A percentile compares a stretch with the other conserved stretches of the same genome.
These are phyloP conservation scores for Aureobasidium vineae DNA, from an alignment of 2,329 filamentous ascomycete genomes.

Conservation along the genomic window DNA sequence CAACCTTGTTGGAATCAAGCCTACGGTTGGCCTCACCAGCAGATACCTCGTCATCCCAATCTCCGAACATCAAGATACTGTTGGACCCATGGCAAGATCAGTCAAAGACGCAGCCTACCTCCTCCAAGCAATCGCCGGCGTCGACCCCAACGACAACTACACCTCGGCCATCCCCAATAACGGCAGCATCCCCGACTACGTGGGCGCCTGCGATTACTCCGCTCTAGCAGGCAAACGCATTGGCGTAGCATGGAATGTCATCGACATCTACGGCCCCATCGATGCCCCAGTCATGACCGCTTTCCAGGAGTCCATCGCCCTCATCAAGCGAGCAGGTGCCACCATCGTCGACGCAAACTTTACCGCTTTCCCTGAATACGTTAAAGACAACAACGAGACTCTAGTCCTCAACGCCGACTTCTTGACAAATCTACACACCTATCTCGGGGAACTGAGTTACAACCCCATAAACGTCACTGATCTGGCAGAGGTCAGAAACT, in stretches of 20 bases:
- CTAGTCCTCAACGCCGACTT: slow-evolving; percentile 61
- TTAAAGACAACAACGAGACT: slow-evolving; percentile 42
- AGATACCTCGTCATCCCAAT: slow-evolving; percentile 65
- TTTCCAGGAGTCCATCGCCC: slow-evolving; percentile 56
- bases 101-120: slow-evolving; percentile 59
- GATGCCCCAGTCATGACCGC: slow-evolving; percentile 49
- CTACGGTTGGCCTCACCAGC: slow-evolving; percentile 64
- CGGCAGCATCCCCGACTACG: slow-evolving; percentile 57
- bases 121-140: slow-evolving; percentile 58
- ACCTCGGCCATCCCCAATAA: slow-evolving; percentile 58
- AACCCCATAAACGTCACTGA: slow-evolving; percentile 58
- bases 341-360: slow-evolving; percentile 61
- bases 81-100: slow-evolving; percentile 58
- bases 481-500: slow-evolving; percentile 54
- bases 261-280: slow-evolving; percentile 42
- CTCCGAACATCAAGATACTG: slow-evolving; percentile 55
- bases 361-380: slow-evolving; percentile 51
- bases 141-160: slow-evolving; percentile 56
- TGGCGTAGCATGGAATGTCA: slow-evolving; percentile 61
- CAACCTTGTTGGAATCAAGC: slow-evolving; percentile 66
- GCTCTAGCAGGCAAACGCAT: slow-evolving; percentile 59
- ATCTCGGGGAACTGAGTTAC: slow-evolving; percentile 55
- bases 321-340: slow-evolving; percentile 58
- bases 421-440: slow-evolving; percentile 54
- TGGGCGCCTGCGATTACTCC: slow-evolving; percentile 55